Evolutionary conservation across 78 protist species (phyloP), one percentile per base, ranked within the genome.

Genomic region (Dictyostelium discoideum): DNA sequence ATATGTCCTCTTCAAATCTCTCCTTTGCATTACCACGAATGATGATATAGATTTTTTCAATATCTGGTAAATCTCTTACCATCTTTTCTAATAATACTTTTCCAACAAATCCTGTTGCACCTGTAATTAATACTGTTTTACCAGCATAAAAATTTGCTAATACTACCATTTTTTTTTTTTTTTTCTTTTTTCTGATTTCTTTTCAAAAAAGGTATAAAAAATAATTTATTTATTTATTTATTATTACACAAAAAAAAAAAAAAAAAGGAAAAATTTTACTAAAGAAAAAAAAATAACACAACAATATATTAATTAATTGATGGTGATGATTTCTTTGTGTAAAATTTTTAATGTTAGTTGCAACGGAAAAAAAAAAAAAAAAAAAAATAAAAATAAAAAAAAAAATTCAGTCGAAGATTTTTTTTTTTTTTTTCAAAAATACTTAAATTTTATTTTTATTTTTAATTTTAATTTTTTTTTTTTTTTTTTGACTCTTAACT

Each of bases 31-130:
- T 93, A 20, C 96, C 96, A 50, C 96, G 54, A 76, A 93, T 93
- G 29, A 93, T 63, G 67, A 93, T 44, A 74, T 74, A 93, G 22
- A 93, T 86, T 13, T 2, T 29, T 48, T 13, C 37, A 24, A 93
- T 37, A 0, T 37, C 86, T 5, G 98, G 98, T 4, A 93, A 0
- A 16, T 76, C 85, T 39, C 97, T 90, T 32, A 98, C 85, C 9
- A 98, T 63, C 96, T 96, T 97, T 82, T 96, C 98, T 9, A 97
- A 65, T 5, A 98, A 37, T 2, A 86, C 96, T 69, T 97, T 97
- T 37, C 99, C 99, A n/a, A 98, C 96, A 32, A 98, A 98, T 37
- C 99, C 98, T 14, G 99, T 97, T 37, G 85, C 10, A 13, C 99
- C 99, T 1, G 99, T 98, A 79, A 97, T 50, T 48, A 98, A 48